Conservation (phyloP, 176 grass and related monocot genomes). For the Sorghum bicolor region DNA sequence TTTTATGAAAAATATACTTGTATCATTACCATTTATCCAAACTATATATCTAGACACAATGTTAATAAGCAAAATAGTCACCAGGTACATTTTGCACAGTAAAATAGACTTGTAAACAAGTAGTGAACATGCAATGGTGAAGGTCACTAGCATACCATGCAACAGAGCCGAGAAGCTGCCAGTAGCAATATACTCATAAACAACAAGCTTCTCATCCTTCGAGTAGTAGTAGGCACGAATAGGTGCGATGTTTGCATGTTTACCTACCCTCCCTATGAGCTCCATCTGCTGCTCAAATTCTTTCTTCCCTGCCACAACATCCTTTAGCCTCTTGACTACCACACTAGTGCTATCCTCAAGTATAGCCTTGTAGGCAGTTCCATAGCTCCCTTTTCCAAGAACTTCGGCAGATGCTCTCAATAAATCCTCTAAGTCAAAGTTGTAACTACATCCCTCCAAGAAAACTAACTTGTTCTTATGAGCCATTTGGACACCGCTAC, state of each 20-base stretch:
- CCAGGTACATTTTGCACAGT: not conserved
- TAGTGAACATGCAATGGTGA: not conserved
- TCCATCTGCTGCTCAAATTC: slow-evolving; percentile 99
- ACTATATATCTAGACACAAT: not conserved
- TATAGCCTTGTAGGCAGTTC: slow-evolving; percentile 89
- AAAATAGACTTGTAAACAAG: not conserved
- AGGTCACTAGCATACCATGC: slow-evolving; percentile 63
- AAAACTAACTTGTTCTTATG: slow-evolving; percentile 91
- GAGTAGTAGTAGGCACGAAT: slow-evolving; percentile 97
- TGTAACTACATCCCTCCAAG: slow-evolving; percentile 88
- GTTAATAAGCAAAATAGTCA: not conserved
- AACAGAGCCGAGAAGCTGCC: slow-evolving; percentile 77
- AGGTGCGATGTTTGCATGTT: slow-evolving; percentile 60
- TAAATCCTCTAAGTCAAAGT: slow-evolving; percentile 94
- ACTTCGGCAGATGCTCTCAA: slow-evolving; percentile 94
- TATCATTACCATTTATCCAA: not conserved
- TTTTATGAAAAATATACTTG: not conserved
- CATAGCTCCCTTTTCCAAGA: slow-evolving; percentile 91
- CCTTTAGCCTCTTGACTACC: slow-evolving; percentile 96
- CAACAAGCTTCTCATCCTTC: slow-evolving; percentile 96
- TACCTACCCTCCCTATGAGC: slow-evolving; percentile 69
- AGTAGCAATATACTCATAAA: slow-evolving; percentile 74
- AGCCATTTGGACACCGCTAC: slow-evolving; percentile 84
- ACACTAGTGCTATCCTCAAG: slow-evolving; percentile 79
- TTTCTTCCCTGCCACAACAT: slow-evolving; percentile 80